Evolutionary conservation across 441 rosid genomes (phyloP), one percentile per base, ranked within the genome.

Genomic region (Aleurites moluccanus): DNA sequence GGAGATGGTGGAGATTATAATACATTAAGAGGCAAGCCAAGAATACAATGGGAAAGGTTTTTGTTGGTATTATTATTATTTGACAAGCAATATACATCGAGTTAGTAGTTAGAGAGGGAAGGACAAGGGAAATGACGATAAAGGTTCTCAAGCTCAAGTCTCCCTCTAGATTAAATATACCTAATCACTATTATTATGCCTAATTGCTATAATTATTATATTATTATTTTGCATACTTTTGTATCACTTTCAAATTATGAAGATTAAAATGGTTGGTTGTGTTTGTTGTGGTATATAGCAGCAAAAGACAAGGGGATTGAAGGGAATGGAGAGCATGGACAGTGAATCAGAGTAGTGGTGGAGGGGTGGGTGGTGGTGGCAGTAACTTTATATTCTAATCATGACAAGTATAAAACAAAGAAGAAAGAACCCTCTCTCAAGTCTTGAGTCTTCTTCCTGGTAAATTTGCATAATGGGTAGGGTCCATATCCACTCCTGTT

Each of bases 281-380:
- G 25, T 56, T 20, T n/a, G 25, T 59, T 27, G 18, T 0, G 4
- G 5, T 2, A 61, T 20, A 15, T 35, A 61, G 86, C 92, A 86
- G 85, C 90, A 79, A 81, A 88, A 85, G 80, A 78, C 88, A 75
- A 84, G 89, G 77, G 94, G 94, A 21, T 81, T 90, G 77, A 90
- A 90, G 80, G 94, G 92, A 25, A 78, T 90, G 89, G 90, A 88
- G 80, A 80, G 85, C 84, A 55, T 88, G 86, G 94, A 88, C 33
- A 84, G 85, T 74, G 92, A 90, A 73, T 90, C 94, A 0, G 90
- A 90, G 27, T 85, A 84, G 74, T 28, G 23, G 55, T n/a, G 35
- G 35, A 33, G 13, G 45, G 1, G 35, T 0, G 0, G 35, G 3
- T 1, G 35, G 35, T 33, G 35, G 35, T 33, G 35, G 35, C 4